Base-by-base conservation (phyloP, 2,329 filamentous ascomycete species). In the Penicillium sp. region DNA sequence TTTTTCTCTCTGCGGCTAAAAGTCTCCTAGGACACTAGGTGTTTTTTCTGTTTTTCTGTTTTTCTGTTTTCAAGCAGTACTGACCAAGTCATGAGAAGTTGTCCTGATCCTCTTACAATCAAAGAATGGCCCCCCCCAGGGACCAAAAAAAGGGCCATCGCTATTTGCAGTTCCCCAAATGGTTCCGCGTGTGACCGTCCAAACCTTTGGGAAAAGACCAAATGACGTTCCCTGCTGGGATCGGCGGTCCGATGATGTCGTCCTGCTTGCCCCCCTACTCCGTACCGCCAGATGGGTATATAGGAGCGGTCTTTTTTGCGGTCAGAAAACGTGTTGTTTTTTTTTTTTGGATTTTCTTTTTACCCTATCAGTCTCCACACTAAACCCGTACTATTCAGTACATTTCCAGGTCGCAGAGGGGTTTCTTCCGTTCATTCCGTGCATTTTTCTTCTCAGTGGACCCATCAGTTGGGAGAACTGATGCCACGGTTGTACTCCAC, bases 211-310 rank as follows among this genome's bases (percentile, higher is more conserved):
- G 36, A 41, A 51, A 31, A 41, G 38, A 25, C 16, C 34, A 39
- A 60, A 45, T 58, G 57, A 60, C 59, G 54, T 63, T 38, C 53
- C 48, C 21, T 36, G 23, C 46, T 54, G 55, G 41, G 63, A 65
- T 64, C 60, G 58, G 58, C 63, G 44, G 39, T 49, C 53, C 48
- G 34, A 64, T 65, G 63, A 64, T 62, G 63, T 64, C 59, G 61
- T 58, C 55, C 52, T 40, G 49, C 57, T 55, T 53, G 53, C 45
- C 33, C 43, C 33, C 50, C 43, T 40, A 39, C 34, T 33, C 43
- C 49, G 41, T 54, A 19, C 47, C 23, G 52, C 59, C 57, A 60
- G 50, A 60, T 58, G 3, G 19, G 29, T 21, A 29, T 23, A 53
- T 38, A 31, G 39, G 39, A 23, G 21, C 38, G 5, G 38, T 51